Base-by-base conservation (phyloP, 345 rosid genomes). In the Litchi chinensis region DNA sequence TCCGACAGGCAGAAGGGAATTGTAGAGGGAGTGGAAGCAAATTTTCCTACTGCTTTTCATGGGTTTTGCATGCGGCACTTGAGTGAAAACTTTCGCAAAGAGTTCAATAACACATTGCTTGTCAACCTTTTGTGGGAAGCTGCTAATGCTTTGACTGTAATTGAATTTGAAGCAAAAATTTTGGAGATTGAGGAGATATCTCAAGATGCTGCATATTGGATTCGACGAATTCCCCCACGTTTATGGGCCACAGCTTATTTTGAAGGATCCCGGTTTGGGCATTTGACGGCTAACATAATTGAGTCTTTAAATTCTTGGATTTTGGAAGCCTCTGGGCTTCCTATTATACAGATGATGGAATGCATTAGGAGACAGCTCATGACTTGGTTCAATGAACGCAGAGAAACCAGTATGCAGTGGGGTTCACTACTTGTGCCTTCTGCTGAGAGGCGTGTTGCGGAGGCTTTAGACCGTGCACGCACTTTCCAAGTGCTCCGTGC, bases 261-360 rank as follows among this genome's bases (percentile, higher is more conserved):
- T 43, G 99, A 95, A 83, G 99, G 99, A 40, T 89, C 94, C 7
- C 83, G 98, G 28, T 95, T 95, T 73, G 99, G 99, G 28, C 97
- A 92, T 78, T 74, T 95, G 84, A 96, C 97, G 2, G 97, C 98
- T 4, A 96, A 91, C 78, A 93, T 94, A 50, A 83, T 93, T 5
- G 98, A 96, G 86, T 90, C 98, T 0, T 57, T 96, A 40, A 96
- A 93, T 83, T 75, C 91, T 24, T 96, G 97, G 99, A 96, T 96
- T 63, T 80, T 87, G 16, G 99, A 96, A 82, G 99, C 99, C 19
- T 92, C 97, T 1, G 98, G 99, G 26, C 99, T 93, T 85, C 99
- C 99, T 0, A 91, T 96, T 24, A 91, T 96, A 77, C 98, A 94
- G 91, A 96, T 96, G 99, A 93, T 94, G 97, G 98, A 94, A 81